Evolutionary conservation across 305 asterid genomes (phyloP), one percentile per base, ranked within the genome.

Genomic region (Petunia hybrid): DNA sequence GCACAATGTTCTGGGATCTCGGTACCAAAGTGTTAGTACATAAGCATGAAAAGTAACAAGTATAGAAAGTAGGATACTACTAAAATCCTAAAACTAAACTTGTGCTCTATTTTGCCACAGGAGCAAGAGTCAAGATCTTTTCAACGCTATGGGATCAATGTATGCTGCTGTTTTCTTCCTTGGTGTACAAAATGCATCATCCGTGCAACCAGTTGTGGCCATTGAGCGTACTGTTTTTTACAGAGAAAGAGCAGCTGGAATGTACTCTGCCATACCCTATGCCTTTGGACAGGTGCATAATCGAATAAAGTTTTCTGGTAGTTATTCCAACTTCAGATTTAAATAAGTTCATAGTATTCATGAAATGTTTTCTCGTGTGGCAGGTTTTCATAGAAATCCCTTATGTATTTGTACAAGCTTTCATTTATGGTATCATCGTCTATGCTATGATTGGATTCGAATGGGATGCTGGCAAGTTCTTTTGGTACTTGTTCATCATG

Each of bases 1-100:
- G 93, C 10, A 84, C 91, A 41, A 84, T 90, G 70, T 88, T 90
- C 45, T 90, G 91, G 87, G 91, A 90, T 81, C 88, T 88, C 7
- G 93, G 91, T 61, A 82, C 90, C 6, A 87, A 84, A 82, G 67
- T 85, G 93, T 87, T 78, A 82, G 80, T 10, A 38, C 7, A 76
- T 10, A 70, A 42, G 31, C 31, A 22, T 22, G 31, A 22, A 22
- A 22, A 22, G 31, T 22, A 22, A 22, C 31, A 22, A 22, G 31
- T 22, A 22, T 22, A 22, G 31, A 22, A 22, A 22, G 31, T 22
- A 22, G 31, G 31, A 22, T 22, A 22, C 31, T 22, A 22, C 31
- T 22, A 22, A 22, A 22, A 22, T 22, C 31, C 31, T 22, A 22
- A 22, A 22, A 22, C 31, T 22, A 22, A 22, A 22, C 0, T 22